Evolutionary conservation across 495 filamentous ascomycete genomes (phyloP).

Genomic region (Chaetomium tenue): DNA sequence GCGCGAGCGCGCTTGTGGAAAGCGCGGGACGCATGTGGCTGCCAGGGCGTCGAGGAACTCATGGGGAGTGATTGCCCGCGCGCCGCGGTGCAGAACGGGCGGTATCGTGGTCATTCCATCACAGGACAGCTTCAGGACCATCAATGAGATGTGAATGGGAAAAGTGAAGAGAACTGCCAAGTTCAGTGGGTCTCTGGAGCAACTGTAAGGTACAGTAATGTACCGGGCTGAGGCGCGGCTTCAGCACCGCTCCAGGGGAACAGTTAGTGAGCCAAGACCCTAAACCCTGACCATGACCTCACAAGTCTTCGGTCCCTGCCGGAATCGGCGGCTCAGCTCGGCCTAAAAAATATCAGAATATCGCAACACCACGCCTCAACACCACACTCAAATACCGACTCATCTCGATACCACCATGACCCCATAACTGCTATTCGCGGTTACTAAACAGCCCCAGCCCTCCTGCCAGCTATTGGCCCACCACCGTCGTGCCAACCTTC

Average conservation of each 20-base stretch:
- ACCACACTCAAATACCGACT: neutral
- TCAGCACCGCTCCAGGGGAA: too few species aligned
- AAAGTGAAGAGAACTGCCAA: neutral
- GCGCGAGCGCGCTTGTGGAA: constrained; percentile 29
- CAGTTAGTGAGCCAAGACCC: neutral
- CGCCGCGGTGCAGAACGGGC: constrained; percentile 41
- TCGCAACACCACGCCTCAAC: neutral
- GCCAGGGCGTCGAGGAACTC: constrained; percentile 56
- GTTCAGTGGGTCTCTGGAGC: neutral
- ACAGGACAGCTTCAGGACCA: constrained; percentile 2
- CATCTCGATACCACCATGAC: neutral
- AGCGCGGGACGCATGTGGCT: constrained; percentile 50
- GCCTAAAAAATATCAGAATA: constrained; percentile 15
- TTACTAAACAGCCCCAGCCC: neutral
- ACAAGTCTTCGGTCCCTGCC: constrained; percentile 14
- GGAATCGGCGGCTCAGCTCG: constrained; percentile 7
- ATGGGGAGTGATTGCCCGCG: constrained; percentile 46
- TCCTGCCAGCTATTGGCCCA: neutral
- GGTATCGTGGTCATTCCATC: constrained; percentile 48
- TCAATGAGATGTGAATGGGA: neutral
- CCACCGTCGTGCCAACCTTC: neutral
- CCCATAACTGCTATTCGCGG: neutral
- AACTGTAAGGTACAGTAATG: too few species aligned
- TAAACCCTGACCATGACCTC: constrained; percentile 4
- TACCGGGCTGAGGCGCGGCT: too few species aligned